Evolutionary conservation across 1,139 yeast genomes (phyloP).

Genomic region (Eremothecium gossypii): DNA sequence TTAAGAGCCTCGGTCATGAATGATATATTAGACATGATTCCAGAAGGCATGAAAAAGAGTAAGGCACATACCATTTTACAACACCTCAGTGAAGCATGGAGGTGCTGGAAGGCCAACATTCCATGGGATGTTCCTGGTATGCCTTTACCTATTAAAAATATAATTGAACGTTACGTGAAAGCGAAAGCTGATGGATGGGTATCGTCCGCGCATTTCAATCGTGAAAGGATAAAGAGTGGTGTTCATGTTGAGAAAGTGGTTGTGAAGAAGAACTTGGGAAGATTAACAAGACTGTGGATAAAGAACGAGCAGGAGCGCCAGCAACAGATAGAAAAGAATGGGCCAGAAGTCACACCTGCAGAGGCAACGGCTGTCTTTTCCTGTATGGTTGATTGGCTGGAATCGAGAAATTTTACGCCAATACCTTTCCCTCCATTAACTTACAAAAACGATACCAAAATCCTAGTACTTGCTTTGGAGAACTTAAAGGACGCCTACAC

Average conservation of each 20-base stretch:
- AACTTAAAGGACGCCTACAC: conserved; percentile 73
- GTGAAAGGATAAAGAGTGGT: conserved; percentile 82
- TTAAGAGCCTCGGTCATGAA: conserved; percentile 91
- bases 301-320: conserved; percentile 90
- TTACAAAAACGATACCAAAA: conserved; percentile 87
- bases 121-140: conserved; percentile 98
- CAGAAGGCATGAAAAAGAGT: conserved; percentile 83
- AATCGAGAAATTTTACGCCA: conserved; percentile 71
- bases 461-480: conserved; percentile 82
- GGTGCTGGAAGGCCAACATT: conserved; percentile 98
- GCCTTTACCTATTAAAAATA: conserved; percentile 81
- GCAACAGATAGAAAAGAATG: conserved; percentile 66
- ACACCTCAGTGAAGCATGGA: conserved; percentile 96
- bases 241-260: conserved; percentile 90
- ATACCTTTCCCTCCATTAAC: conserved; percentile 91
- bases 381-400: conserved; percentile 91
- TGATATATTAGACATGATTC: conserved; percentile 93
- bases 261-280: conserved; percentile 84
- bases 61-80: conserved; percentile 84
- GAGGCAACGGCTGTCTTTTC: conserved; percentile 84
- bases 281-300: conserved; percentile 86
- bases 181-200: conserved; percentile 98
- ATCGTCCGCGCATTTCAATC: conserved; percentile 82
- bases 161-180: conserved; percentile 79
- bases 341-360: conserved; percentile 78